Evolutionary conservation across 208 protist species (phyloP), one percentile per base, ranked within the genome.

Genomic region (Wallacemonas rigidus): DNA sequence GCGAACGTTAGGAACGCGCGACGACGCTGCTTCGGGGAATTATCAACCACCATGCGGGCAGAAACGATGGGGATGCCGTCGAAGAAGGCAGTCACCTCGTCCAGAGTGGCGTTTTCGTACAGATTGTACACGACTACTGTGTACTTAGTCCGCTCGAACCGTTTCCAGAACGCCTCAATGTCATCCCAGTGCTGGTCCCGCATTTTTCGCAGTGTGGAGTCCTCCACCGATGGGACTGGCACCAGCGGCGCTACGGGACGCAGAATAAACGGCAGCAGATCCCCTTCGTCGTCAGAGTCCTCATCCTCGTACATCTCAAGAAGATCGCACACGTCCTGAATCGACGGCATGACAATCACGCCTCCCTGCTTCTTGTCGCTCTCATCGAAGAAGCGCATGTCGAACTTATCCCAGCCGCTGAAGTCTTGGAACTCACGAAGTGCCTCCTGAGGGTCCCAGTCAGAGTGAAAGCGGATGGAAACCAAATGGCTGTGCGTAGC

Each of bases 241-340:
- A 90, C 80, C 1, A 92, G 79, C 38, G 88, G 88, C 6, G 78
- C 55, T 12, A 95, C 85, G 35, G 91, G 91, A 3, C 91, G 91
- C 53, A 95, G 80, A 60, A 87, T 77, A 72, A 95, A 95, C 1
- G 85, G 86, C n/a, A 95, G 74, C 7, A 92, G 47, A 55, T 90
- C 88, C 35, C 86, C 84, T 48, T 95, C 88, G 74, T 95, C 91
- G 72, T 95, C 91, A 7, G 84, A 90, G 75, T 95, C 91, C 65
- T 95, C 91, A 69, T 95, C 91, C 63, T 95, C 91, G 76, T 95
- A 95, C 73, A 82, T 87, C 67, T 95, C 91, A 53, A 95, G 82
- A 7, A 95, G 41, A 75, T 95, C 91, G 72, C 78, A 88, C 36
- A 84, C 91, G 55, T 95, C 91, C 62, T 93, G 86, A 60, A 87